These are phyloP conservation scores for Eucalyptus erythrocorys DNA, from an alignment of 345 rosid species.

Conservation along the genomic window DNA sequence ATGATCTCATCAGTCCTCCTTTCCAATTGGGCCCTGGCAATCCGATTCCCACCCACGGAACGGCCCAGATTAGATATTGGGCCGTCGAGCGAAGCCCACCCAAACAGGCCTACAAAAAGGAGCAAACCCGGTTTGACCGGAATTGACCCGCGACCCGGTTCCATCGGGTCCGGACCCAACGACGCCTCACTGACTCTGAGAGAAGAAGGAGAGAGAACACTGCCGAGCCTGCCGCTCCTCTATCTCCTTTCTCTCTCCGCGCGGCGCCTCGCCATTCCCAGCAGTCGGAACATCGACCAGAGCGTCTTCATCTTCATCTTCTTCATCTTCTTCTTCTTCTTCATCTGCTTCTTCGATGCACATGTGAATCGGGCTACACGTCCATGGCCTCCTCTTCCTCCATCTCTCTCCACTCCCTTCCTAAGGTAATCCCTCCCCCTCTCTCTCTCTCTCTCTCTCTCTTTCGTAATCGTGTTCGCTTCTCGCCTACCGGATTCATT, in stretches of 20 bases:
- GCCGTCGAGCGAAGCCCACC: not conserved
- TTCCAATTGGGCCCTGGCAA: not conserved
- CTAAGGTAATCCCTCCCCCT: constrained; percentile 18
- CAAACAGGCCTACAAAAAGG: not conserved
- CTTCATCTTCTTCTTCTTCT: not conserved
- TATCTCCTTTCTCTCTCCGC: not conserved
- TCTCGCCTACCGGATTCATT: not conserved
- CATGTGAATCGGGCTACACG: not conserved
- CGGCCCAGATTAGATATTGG: not conserved
- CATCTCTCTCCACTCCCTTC: constrained; percentile 30
- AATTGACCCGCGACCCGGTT: not conserved
- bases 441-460: not conserved
- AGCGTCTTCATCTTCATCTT: not conserved
- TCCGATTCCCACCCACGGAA: not conserved
- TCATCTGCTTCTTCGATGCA: constrained; percentile 3
- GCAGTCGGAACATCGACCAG: not conserved
- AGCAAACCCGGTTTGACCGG: not conserved
- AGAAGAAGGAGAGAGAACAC: not conserved
- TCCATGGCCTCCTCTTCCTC: constrained; percentile 49
- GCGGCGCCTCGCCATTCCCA: not conserved
- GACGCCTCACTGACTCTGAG: not conserved
- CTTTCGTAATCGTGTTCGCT: not conserved
- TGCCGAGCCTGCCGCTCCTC: not conserved
- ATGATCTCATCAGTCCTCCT: not conserved
- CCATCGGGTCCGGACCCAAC: not conserved